Percentiles rank a stretch among this genome's conserved stretches.
Evolutionary conservation across 2,329 filamentous ascomycete genomes (phyloP).

Genomic region (Cytospora piceae): DNA sequence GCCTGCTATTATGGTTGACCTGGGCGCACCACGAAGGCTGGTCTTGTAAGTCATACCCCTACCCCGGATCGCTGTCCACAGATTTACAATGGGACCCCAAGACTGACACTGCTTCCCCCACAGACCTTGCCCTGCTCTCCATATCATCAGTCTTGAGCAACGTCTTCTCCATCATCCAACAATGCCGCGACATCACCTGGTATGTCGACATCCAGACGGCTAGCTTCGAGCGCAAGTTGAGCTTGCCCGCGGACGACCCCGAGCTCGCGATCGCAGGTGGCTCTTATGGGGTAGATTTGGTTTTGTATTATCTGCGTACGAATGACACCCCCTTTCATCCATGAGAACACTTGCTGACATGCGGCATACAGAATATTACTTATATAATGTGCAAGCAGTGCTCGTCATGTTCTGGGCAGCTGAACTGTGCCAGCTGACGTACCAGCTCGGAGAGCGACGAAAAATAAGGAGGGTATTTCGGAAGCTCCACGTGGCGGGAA

Average conservation of each 20-base stretch:
- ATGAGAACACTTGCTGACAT: background rate
- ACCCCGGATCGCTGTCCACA: background rate
- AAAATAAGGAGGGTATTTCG: constrained; percentile 28
- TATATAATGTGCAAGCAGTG: constrained; percentile 34
- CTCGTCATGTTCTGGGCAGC: constrained; percentile 35
- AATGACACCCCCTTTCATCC: background rate
- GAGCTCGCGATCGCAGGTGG: constrained; percentile 35
- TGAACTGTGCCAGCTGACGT: constrained; percentile 19
- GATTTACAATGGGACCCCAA: background rate
- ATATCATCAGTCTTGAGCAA: constrained; percentile 34
- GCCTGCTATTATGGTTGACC: constrained; percentile 35
- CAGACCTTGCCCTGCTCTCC: constrained; percentile 35
- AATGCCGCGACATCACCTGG: constrained; percentile 33
- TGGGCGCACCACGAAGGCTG: constrained; percentile 35
- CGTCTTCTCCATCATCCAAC: constrained; percentile 35
- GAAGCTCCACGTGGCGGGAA: constrained; percentile 33
- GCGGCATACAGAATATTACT: constrained; percentile 32
- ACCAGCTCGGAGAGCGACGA: constrained; percentile 33
- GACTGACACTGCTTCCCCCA: constrained; percentile 1
- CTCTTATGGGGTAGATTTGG: constrained; percentile 34
- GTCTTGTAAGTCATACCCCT: constrained; percentile 34
- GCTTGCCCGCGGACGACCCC: constrained; percentile 31
- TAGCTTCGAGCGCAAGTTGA: constrained; percentile 31
- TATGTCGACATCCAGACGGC: constrained; percentile 31
- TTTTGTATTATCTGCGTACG: constrained; percentile 36